phyloP scores from a whole-genome alignment of 169 alveolate genomes.

The Eimeria acervulina region DNA sequence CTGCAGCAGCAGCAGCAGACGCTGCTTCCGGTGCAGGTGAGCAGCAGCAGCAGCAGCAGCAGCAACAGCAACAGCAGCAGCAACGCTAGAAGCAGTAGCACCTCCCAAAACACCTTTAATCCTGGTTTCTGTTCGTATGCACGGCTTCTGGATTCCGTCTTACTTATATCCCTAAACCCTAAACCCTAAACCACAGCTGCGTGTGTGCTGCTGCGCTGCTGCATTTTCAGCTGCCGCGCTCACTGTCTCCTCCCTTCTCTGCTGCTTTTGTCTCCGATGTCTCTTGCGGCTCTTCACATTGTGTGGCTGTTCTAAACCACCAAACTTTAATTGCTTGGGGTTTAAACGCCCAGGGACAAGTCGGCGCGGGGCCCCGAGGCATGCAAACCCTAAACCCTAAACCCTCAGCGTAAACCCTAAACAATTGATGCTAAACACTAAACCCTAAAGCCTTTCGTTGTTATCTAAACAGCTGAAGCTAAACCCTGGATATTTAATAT shows the following conservation, averaged over 20 bases:
- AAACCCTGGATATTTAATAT: not conserved
- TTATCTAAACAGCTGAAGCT: not conserved
- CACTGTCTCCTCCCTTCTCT: constrained; percentile 26
- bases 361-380: constrained; percentile 75
- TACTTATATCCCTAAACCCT: too few relatives aligned
- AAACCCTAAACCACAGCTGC: not conserved
- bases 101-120: not conserved
- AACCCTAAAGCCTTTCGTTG: not conserved
- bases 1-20: constrained; percentile 79
- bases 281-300: constrained; percentile 68
- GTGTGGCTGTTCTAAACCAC: constrained; percentile 32
- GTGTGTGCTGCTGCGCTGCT: constrained; percentile 24
- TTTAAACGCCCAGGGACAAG: constrained; percentile 63
- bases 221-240: constrained; percentile 28
- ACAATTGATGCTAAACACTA: not conserved
- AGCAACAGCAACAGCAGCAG: not conserved
- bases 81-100: not conserved
- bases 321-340: constrained; percentile 62
- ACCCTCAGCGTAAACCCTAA: not conserved
- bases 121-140: too few relatives aligned
- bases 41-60: constrained; percentile 9
- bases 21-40: constrained; percentile 59
- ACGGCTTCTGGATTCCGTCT: too few relatives aligned
- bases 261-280: constrained; percentile 1
- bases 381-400: not conserved